phyloP scores from a whole-genome alignment of 305 asterid genomes.

The Solanum hybrid region DNA sequence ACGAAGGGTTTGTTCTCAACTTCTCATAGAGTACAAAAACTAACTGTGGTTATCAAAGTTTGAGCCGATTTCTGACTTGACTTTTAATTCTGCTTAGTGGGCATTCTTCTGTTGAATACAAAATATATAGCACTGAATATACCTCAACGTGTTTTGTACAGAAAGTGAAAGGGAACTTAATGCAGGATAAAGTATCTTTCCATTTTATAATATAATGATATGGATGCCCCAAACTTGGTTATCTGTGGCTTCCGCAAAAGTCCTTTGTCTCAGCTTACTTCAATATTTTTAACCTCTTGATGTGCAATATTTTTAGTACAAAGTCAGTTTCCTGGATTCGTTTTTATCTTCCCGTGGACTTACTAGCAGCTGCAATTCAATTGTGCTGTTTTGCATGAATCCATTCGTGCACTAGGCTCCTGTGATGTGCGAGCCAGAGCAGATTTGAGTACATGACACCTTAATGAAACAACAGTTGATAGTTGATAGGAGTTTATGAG shows the following conservation, averaged over 20 bases:
- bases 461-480: not conserved
- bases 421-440: not conserved
- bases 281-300: not conserved
- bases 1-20: not conserved
- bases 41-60: not conserved
- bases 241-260: not conserved
- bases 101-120: not conserved
- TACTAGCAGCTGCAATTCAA: not conserved
- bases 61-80: not conserved
- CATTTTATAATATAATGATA: not conserved
- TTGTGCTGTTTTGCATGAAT: not conserved
- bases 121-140: not conserved
- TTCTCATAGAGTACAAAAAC: not conserved
- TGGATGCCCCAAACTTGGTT: not conserved
- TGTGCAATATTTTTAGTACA: not conserved
- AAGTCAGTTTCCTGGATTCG: not conserved
- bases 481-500: not conserved
- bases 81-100: not conserved
- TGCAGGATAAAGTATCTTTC: not conserved
- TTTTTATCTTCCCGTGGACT: not conserved
- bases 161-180: not conserved
- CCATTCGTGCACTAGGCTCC: not conserved
- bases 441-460: not conserved
- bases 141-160: slow-evolving; percentile 3
- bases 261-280: not conserved